Conservation (phyloP, 352 stramenopile species). For the Phytophthora citricola region DNA sequence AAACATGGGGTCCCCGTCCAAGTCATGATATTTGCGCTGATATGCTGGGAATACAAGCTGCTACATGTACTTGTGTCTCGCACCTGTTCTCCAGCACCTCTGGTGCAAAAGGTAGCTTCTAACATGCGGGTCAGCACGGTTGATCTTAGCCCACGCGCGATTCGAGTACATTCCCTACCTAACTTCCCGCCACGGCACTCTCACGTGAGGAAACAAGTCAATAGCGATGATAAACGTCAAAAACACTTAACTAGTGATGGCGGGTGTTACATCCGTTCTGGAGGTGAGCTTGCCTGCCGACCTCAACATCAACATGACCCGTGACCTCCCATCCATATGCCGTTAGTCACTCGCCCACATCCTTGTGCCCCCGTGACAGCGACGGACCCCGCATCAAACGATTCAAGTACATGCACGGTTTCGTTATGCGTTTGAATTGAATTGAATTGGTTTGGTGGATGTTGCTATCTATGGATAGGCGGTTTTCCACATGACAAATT, state of each 20-base stretch:
- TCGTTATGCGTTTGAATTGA: not conserved
- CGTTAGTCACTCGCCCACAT: conserved; percentile 85
- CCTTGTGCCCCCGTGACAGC: conserved; percentile 13
- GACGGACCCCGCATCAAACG: not conserved
- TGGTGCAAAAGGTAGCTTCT: not conserved
- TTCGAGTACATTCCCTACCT: too few species aligned
- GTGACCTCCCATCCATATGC: conserved; percentile 79
- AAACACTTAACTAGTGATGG: not conserved
- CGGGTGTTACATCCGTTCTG: not conserved
- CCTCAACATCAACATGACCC: conserved; percentile 17
- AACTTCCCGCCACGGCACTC: too few species aligned
- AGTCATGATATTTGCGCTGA: too few species aligned
- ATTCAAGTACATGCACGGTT: not conserved
- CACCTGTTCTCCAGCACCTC: not conserved
- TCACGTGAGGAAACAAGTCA: too few species aligned
- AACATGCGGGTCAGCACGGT: too few species aligned
- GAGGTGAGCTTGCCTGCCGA: not conserved
- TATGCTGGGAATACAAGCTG: too few species aligned
- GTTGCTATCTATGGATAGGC: not conserved
- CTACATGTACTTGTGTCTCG: not conserved
- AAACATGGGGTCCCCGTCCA: too few species aligned
- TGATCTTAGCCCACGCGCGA: too few species aligned
- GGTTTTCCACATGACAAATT: not conserved
- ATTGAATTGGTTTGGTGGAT: not conserved
- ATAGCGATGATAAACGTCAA: not conserved